These are phyloP conservation scores for Starmera dryadoides DNA, from an alignment of 805 yeast species.

Conservation along the genomic window DNA sequence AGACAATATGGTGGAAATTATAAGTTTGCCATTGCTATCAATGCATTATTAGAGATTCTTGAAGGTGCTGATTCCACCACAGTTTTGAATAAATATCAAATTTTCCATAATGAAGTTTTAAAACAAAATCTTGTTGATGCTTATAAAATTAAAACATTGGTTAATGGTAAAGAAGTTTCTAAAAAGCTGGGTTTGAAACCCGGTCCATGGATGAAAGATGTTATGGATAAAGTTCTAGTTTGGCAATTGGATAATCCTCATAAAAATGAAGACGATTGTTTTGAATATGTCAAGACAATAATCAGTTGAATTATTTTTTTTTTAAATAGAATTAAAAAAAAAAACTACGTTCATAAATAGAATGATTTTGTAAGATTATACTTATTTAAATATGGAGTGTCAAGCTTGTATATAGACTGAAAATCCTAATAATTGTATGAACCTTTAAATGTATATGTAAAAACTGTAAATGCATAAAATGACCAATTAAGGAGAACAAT, in stretches of 20 bases:
- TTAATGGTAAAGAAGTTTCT: slow-evolving; percentile 70
- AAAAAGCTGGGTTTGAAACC: slow-evolving; percentile 49
- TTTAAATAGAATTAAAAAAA: too few species aligned
- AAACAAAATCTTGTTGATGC: slow-evolving; percentile 21
- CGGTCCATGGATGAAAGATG: slow-evolving; percentile 78
- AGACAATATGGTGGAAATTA: slow-evolving; percentile 48
- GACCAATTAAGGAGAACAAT: neutral
- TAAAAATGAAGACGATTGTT: slow-evolving; percentile 45
- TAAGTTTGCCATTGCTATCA: slow-evolving; percentile 31
- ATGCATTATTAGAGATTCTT: slow-evolving; percentile 11
- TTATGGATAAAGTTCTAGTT: slow-evolving; percentile 46
- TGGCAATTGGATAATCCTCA: slow-evolving; percentile 80
- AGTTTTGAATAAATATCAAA: slow-evolving; percentile 8
- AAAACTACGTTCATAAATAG: too few species aligned
- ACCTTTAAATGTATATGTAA: neutral
- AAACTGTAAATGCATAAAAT: neutral
- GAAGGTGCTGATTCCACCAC: neutral
- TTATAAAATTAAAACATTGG: slow-evolving; percentile 48
- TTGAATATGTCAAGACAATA: slow-evolving; percentile 28
- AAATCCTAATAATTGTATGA: too few species aligned
- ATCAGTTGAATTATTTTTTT: too few species aligned
- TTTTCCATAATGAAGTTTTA: slow-evolving; percentile 8
- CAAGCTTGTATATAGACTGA: too few species aligned
- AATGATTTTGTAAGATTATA: neutral
- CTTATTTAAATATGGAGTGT: neutral